Evolutionary conservation across 1,284 basidiomycete species (phyloP).

Genomic region (Ceratobasidium sp.): DNA sequence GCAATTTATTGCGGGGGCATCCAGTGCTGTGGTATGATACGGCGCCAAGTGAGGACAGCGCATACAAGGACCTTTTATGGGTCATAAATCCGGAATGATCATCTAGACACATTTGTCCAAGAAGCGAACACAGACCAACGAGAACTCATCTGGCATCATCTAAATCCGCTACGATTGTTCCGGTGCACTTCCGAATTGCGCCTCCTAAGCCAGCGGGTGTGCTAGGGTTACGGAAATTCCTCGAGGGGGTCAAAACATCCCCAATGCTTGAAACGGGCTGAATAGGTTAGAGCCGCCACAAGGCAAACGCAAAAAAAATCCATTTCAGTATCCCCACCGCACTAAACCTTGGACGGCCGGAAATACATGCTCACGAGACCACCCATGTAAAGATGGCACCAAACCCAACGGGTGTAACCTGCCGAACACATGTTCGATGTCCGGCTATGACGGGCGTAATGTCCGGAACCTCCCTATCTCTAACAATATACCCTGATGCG

Average conservation of each 20-base stretch:
- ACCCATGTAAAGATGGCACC: neutral
- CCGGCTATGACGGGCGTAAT: neutral
- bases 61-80: no score
- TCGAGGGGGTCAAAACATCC: neutral
- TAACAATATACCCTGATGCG: neutral
- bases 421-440: slow-evolving; percentile 2
- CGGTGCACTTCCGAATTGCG: no score
- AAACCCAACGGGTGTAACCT: neutral
- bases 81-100: no score
- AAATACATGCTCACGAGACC: neutral
- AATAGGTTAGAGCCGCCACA: neutral
- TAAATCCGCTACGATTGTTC: no score
- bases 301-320: neutral
- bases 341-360: neutral
- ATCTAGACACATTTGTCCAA: no score
- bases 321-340: neutral
- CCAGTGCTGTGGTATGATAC: no score
- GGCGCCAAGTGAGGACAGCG: no score
- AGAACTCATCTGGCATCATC: no score
- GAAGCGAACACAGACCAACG: no score
- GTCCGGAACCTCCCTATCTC: neutral
- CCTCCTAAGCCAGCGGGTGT: neutral
- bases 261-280: neutral
- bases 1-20: no score
- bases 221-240: slow-evolving; percentile 8